A percentile compares a stretch with the other conserved stretches of the same genome.
Conservation (phyloP, 1,139 yeast genomes). For the Blastobotrys arbuscula region DNA sequence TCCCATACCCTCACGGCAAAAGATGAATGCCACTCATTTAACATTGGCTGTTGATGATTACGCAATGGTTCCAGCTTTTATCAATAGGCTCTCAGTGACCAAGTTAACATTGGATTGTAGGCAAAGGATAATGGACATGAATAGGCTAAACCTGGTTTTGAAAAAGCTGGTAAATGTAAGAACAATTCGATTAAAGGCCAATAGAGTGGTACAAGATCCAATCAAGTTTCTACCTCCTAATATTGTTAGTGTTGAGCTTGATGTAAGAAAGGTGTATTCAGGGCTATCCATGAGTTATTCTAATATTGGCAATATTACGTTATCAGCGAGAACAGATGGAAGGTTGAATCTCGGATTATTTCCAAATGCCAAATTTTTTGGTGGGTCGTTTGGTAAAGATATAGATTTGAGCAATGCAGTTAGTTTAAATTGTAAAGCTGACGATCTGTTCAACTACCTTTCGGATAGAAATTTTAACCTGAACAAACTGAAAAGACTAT, state of each 20-base stretch:
- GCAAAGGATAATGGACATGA: constrained; percentile 4
- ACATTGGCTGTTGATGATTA: constrained; percentile 6
- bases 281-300: background rate
- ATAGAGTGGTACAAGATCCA: constrained; percentile 1
- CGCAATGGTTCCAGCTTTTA: constrained; percentile 9
- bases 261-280: background rate
- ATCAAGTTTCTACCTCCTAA: background rate
- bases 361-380: background rate
- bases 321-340: constrained; percentile 2
- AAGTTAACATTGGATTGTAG: constrained; percentile 7
- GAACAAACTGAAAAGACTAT: background rate
- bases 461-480: background rate
- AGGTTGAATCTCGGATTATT: constrained; percentile 1
- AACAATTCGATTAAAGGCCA: constrained; percentile 4
- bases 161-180: background rate
- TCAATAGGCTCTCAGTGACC: constrained; percentile 3
- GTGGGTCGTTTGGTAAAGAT: background rate
- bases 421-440: background rate
- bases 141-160: background rate
- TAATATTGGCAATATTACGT: background rate
- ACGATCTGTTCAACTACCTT: background rate
- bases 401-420: background rate
- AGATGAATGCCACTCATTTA: constrained; percentile 6
- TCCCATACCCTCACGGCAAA: constrained; percentile 7
- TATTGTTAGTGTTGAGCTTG: constrained; percentile 3